Percentiles rank a stretch among this genome's conserved stretches.
These are phyloP conservation scores for Plasmodium cynomolgi DNA, from an alignment of 169 alveolate species.

Conservation along the genomic window DNA sequence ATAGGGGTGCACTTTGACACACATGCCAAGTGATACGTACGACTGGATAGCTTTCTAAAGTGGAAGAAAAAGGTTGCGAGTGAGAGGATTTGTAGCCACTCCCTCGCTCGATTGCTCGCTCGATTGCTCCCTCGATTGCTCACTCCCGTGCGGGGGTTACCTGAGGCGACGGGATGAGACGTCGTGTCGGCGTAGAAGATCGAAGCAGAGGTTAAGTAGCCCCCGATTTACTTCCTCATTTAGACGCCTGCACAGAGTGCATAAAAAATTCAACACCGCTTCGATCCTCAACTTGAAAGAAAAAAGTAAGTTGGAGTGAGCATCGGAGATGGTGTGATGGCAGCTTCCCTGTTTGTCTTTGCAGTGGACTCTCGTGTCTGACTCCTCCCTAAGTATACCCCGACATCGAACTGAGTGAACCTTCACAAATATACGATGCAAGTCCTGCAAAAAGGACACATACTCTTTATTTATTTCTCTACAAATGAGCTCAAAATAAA, in stretches of 20 bases:
- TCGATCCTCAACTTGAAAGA: constrained; percentile 6
- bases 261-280: constrained; percentile 14
- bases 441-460: background rate
- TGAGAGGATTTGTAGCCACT: too few species aligned
- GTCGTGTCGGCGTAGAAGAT: background rate
- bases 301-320: background rate
- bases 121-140: too few species aligned
- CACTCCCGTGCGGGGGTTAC: too few species aligned
- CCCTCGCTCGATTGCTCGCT: too few species aligned
- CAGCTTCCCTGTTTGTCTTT: background rate
- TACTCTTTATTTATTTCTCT: background rate
- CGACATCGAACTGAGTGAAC: too few species aligned
- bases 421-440: background rate
- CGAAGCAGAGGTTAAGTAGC: background rate
- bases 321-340: background rate
- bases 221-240: background rate
- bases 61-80: too few species aligned
- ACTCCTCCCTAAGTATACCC: background rate
- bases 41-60: too few species aligned
- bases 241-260: background rate
- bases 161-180: background rate
- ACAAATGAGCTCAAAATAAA: background rate
- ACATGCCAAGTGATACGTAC: too few species aligned
- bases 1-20: too few species aligned
- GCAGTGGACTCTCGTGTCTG: background rate